Base-by-base conservation (phyloP, 176 grass and related monocot species). In the Musa itinerans region DNA sequence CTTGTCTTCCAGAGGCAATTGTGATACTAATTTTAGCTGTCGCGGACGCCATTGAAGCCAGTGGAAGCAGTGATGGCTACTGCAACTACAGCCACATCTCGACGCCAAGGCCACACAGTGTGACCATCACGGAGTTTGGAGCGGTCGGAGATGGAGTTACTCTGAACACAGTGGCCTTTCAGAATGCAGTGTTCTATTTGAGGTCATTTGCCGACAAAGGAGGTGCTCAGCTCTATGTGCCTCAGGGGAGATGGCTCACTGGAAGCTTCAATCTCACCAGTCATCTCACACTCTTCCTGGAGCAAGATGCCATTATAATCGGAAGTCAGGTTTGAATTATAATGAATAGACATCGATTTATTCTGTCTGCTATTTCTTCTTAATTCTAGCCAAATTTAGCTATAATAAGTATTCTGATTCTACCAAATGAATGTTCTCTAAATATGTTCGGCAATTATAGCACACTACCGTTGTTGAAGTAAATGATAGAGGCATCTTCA, bases 231-330 rank as follows among this genome's bases (percentile, higher is more conserved):
- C 78, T 97, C 48, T 97, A 93, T 52, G 93, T 97, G 51, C 93
- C 93, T 16, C 79, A 87, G 76, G 93, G 93, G 27, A 82, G 81
- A 53, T 97, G 93, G 93, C 88, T 97, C 74, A 97, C 90, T 24
- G 90, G 93, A 80, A 97, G 93, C 83, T 93, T 97, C 85, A 97
- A 97, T 72, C 77, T 97, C 70, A 97, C 88, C 17, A 97, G 90
- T 61, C 90, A 93, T 74, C 67, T 97, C 50, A 97, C 93, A 3
- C 77, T 97, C 74, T 97, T 89, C 81, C 81, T 97, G 78, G 93
- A 97, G 83, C 56, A 83, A 83, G 90, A 73, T 1, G 93, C 93
- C 1, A 77, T 81, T 51, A 90, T 97, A 69, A 65, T 97, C 50
- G 93, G 85, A 68, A 16, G 81, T 16, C 66, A 92, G 93, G 93